phyloP scores from a whole-genome alignment of 129 eudicot species.

The Silybum marianum region DNA sequence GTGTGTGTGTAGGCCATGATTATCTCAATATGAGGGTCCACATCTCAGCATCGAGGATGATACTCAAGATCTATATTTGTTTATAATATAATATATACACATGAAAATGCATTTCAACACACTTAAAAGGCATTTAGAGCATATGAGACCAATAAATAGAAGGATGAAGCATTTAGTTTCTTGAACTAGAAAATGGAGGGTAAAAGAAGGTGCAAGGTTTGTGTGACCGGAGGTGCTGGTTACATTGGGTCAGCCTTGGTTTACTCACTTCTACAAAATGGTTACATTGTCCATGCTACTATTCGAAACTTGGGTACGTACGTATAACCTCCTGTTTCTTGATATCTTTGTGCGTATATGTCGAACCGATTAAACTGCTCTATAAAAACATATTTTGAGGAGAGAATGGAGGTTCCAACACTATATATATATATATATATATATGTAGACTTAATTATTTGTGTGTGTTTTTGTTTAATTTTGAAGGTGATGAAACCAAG shows the following conservation, averaged over 20 bases:
- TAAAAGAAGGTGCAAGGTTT: conserved; percentile 18
- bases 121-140: too few relatives aligned
- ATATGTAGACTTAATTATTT: too few relatives aligned
- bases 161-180: neutral
- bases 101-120: too few relatives aligned
- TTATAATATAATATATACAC: too few relatives aligned
- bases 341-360: neutral
- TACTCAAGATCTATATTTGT: too few relatives aligned
- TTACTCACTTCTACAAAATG: conserved; percentile 39
- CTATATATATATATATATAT: neutral
- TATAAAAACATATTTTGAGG: too few relatives aligned
- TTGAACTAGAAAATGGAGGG: neutral
- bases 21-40: too few relatives aligned
- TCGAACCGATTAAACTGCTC: neutral
- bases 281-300: conserved; percentile 30
- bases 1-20: too few relatives aligned
- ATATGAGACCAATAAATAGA: too few relatives aligned
- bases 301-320: conserved; percentile 19
- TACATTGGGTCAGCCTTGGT: conserved; percentile 45
- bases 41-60: too few relatives aligned
- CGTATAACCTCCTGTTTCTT: neutral
- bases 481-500: conserved; percentile 37
- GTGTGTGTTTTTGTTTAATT: neutral
- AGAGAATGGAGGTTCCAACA: neutral
- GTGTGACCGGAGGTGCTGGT: conserved; percentile 59